These are phyloP conservation scores for Lepidium aucheri DNA, from an alignment of 345 rosid genomes.

Conservation along the genomic window DNA sequence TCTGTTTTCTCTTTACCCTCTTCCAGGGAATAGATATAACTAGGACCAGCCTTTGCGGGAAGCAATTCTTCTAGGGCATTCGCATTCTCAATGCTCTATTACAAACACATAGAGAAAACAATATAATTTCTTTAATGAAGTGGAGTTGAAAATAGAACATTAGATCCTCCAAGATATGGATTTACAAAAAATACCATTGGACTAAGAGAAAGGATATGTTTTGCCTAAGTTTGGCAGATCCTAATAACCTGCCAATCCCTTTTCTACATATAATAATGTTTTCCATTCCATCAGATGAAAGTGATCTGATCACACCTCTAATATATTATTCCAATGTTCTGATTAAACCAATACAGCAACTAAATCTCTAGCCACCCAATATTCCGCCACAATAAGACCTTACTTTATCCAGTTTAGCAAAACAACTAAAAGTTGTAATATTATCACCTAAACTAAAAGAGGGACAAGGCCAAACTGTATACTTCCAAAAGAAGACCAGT, in stretches of 20 bases:
- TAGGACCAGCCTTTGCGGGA: constrained; percentile 74
- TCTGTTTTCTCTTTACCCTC: constrained; percentile 70
- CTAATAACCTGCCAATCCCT: neutral
- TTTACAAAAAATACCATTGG: neutral
- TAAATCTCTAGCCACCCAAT: neutral
- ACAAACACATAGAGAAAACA: constrained; percentile 6
- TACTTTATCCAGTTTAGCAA: neutral
- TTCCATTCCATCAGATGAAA: neutral
- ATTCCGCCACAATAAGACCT: neutral
- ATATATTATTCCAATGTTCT: neutral
- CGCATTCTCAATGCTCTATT: constrained; percentile 85
- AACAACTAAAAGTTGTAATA: neutral
- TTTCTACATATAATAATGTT: neutral
- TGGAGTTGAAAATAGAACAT: constrained; percentile 7
- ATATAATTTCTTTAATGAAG: neutral
- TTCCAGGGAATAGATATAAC: constrained; percentile 53
- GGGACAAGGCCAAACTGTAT: neutral
- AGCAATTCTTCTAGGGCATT: constrained; percentile 82
- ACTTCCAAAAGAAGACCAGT: neutral
- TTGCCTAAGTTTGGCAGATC: neutral
- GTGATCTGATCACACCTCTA: neutral
- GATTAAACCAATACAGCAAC: neutral
- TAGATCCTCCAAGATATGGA: neutral
- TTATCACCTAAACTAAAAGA: neutral
- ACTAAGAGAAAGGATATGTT: neutral